Conservation (phyloP, 106 monocot species). For the Narthecium ossifragum region DNA sequence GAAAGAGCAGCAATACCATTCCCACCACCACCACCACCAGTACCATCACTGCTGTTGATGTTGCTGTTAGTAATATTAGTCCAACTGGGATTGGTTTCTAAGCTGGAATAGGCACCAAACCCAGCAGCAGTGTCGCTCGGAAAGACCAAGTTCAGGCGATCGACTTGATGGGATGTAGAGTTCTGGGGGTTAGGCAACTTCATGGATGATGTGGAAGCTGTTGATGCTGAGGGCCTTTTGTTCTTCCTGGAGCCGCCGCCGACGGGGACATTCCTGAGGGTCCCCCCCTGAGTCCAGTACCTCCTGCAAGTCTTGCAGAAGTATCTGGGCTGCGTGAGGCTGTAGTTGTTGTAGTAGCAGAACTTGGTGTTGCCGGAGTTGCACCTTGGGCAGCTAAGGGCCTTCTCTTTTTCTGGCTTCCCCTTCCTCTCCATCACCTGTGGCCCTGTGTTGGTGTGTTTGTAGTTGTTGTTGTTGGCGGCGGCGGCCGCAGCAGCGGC, state of each 20-base stretch:
- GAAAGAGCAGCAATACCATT: conserved; percentile 5
- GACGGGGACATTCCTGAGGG: conserved; percentile 29
- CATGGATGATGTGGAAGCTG: neutral
- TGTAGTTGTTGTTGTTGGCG: too few relatives aligned
- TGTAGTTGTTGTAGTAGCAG: conserved; percentile 92
- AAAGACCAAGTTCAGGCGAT: conserved; percentile 12
- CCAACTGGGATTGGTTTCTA: neutral
- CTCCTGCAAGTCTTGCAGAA: too few relatives aligned
- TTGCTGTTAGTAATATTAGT: too few relatives aligned
- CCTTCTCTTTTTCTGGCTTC: too few relatives aligned
- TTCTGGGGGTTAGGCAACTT: neutral
- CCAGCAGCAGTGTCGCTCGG: neutral
- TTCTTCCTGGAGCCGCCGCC: conserved; percentile 8
- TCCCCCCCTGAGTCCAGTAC: conserved; percentile 35
- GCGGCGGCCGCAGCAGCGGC: too few relatives aligned
- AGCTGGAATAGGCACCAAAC: neutral
- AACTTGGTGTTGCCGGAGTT: conserved; percentile 75
- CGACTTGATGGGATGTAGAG: neutral
- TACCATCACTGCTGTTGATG: too few relatives aligned
- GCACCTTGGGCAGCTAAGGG: too few relatives aligned
- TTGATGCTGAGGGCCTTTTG: neutral
- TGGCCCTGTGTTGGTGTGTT: too few relatives aligned
- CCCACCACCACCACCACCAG: too few relatives aligned
- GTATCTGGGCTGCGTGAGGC: conserved; percentile 45
- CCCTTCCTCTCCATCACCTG: too few relatives aligned